A percentile compares a stretch with the other conserved stretches of the same genome.
phyloP scores from a whole-genome alignment of 2,329 filamentous ascomycete species.

The Aspergillus tubingensis region DNA sequence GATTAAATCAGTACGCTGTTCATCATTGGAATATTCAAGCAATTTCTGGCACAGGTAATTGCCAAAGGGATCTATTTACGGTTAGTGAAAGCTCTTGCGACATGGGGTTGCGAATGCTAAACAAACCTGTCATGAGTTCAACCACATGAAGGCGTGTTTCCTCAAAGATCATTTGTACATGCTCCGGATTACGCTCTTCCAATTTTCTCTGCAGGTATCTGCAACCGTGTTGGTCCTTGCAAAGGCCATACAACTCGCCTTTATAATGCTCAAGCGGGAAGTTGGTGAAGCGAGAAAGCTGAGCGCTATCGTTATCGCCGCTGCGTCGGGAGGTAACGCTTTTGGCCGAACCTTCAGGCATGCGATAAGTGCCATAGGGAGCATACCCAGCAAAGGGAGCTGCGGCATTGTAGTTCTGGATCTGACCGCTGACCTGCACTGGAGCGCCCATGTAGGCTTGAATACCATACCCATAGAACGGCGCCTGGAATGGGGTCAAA shows the following conservation, averaged over 20 bases:
- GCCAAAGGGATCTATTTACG: slow-evolving; percentile 76
- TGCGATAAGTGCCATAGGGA: slow-evolving; percentile 57
- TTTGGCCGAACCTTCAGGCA: slow-evolving; percentile 73
- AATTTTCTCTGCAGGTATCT: slow-evolving; percentile 96
- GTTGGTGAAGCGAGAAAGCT: slow-evolving; percentile 79
- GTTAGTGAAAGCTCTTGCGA: slow-evolving; percentile 23
- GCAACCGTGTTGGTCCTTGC: slow-evolving; percentile 98
- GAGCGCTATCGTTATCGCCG: slow-evolving; percentile 51
- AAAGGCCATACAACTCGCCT: slow-evolving; percentile 83
- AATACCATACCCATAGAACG: slow-evolving; percentile 54
- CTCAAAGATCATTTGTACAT: slow-evolving; percentile 88
- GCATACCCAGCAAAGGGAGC: slow-evolving; percentile 56
- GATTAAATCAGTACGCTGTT: slow-evolving; percentile 90
- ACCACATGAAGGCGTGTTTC: slow-evolving; percentile 93
- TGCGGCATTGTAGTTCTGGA: slow-evolving; percentile 54
- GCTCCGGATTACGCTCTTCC: slow-evolving; percentile 80
- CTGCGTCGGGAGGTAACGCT: slow-evolving; percentile 67
- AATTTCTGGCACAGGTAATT: slow-evolving; percentile 99
- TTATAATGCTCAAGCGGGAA: slow-evolving; percentile 76
- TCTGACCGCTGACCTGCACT: slow-evolving; percentile 38
- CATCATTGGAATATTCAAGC: slow-evolving; percentile 90
- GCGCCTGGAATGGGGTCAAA: slow-evolving; percentile 38
- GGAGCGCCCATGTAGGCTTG: slow-evolving; percentile 58
- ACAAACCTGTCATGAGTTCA: slow-evolving; percentile 83
- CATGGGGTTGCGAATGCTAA: neutral